Conservation (phyloP, 257 asterid genomes). For the Lavandula angustifolia region DNA sequence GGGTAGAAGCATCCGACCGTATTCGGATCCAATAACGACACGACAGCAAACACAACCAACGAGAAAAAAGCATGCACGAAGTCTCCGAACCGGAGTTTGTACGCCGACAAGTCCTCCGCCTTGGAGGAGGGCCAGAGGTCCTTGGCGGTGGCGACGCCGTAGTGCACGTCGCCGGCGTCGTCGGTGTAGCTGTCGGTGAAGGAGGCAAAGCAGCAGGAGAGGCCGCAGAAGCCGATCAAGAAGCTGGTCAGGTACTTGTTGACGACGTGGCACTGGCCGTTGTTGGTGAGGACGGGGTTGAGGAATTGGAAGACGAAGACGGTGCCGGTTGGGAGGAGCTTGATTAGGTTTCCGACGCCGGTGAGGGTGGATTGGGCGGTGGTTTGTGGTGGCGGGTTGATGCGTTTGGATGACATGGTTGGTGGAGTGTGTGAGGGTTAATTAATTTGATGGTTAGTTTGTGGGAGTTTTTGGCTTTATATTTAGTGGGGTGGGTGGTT, state of each 20-base stretch:
- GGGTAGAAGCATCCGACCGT: constrained; percentile 73
- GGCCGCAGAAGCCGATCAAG: constrained; percentile 46
- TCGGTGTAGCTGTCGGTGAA: constrained; percentile 81
- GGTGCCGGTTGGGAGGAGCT: constrained; percentile 73
- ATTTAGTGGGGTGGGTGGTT: constrained; percentile 7
- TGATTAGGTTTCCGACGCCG: constrained; percentile 65
- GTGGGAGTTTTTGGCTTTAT: not conserved
- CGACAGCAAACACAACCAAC: constrained; percentile 52
- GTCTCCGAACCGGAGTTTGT: constrained; percentile 59
- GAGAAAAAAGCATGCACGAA: constrained; percentile 64
- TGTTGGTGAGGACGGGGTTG: constrained; percentile 77
- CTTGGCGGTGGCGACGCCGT: constrained; percentile 63
- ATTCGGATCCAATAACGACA: constrained; percentile 63
- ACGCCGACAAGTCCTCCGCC: constrained; percentile 42
- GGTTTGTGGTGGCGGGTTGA: constrained; percentile 26
- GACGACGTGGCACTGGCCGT: constrained; percentile 56
- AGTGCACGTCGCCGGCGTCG: constrained; percentile 47
- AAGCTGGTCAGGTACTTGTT: constrained; percentile 58
- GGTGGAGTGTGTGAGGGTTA: not conserved
- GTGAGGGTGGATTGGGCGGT: constrained; percentile 41
- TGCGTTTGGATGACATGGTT: constrained; percentile 40
- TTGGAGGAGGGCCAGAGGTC: constrained; percentile 66
- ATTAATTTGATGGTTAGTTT: not conserved
- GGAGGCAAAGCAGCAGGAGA: constrained; percentile 67
- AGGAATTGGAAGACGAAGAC: constrained; percentile 69